These are phyloP conservation scores for Xylariaceae sp. DNA, from an alignment of 2,329 filamentous ascomycete species.

Conservation along the genomic window DNA sequence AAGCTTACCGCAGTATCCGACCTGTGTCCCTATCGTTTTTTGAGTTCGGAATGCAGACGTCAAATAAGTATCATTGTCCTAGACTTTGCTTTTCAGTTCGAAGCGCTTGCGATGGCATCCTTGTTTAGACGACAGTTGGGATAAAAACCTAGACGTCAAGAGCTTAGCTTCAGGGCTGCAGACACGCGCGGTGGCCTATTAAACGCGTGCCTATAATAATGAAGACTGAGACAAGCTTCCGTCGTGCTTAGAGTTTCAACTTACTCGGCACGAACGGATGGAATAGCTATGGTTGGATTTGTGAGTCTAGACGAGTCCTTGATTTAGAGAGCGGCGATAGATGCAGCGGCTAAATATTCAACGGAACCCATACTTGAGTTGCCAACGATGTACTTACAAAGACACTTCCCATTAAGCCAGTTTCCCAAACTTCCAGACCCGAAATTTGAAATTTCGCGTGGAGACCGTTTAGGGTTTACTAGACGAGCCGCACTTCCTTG, in stretches of 20 bases:
- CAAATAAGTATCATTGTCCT: conserved; percentile 19
- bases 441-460: not conserved
- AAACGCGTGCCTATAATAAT: too few relatives aligned
- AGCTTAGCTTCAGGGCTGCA: not conserved
- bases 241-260: conserved; percentile 4
- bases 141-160: not conserved
- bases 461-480: not conserved
- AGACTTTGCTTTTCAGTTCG: conserved; percentile 12
- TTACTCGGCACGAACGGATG: not conserved
- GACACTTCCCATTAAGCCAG: not conserved
- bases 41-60: conserved; percentile 10
- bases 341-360: not conserved
- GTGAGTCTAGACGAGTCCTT: not conserved
- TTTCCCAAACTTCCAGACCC: not conserved
- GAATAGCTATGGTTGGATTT: not conserved
- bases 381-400: too few relatives aligned
- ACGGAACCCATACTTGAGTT: not conserved
- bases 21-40: not conserved
- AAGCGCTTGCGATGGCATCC: not conserved
- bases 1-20: conserved; percentile 17
- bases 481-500: not conserved
- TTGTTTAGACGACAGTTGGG: not conserved
- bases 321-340: too few relatives aligned
- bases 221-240: not conserved
- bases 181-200: conserved; percentile 1